Percentiles rank a stretch among this genome's conserved stretches.
phyloP scores from a whole-genome alignment of 2,329 filamentous ascomycete genomes.

The Neofusicoccum sp. region DNA sequence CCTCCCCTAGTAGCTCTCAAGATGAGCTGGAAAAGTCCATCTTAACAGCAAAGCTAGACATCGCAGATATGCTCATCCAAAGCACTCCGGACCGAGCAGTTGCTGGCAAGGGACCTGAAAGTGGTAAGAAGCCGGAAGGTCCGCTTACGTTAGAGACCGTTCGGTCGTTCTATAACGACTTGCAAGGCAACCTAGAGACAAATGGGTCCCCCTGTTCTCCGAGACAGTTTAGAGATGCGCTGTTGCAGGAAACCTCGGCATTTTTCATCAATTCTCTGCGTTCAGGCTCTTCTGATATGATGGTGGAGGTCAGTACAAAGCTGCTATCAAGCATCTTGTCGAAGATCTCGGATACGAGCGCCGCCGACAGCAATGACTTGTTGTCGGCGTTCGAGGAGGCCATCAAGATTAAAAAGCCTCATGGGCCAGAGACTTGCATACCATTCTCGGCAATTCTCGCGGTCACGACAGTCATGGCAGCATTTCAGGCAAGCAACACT shows the following conservation, averaged over 20 bases:
- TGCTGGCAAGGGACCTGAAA: constrained; percentile 6
- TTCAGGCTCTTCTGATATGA: constrained; percentile 7
- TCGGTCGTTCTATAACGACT: constrained; percentile 35
- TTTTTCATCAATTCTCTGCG: constrained; percentile 29
- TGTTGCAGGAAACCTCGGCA: constrained; percentile 31
- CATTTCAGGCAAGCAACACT: constrained; percentile 30
- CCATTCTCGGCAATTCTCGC: constrained; percentile 33
- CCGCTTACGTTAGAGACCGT: constrained; percentile 24
- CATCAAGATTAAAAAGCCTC: not conserved
- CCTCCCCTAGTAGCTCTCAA: not conserved
- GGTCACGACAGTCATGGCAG: constrained; percentile 32
- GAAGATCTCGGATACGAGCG: constrained; percentile 29
- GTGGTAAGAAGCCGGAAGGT: constrained; percentile 14
- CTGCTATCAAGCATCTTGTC: constrained; percentile 35
- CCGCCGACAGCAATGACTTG: constrained; percentile 29
- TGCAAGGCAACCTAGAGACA: constrained; percentile 35
- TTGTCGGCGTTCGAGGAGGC: constrained; percentile 25
- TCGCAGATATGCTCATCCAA: constrained; percentile 37
- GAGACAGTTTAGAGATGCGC: constrained; percentile 28
- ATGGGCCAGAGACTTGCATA: constrained; percentile 8
- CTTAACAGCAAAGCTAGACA: constrained; percentile 29
- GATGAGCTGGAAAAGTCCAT: constrained; percentile 1
- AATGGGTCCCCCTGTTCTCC: constrained; percentile 30
- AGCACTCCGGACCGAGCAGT: constrained; percentile 37
- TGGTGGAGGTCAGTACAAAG: constrained; percentile 32